Base-by-base conservation (phyloP, 768 basidiomycete genomes). In the Pholiota molesta region DNA sequence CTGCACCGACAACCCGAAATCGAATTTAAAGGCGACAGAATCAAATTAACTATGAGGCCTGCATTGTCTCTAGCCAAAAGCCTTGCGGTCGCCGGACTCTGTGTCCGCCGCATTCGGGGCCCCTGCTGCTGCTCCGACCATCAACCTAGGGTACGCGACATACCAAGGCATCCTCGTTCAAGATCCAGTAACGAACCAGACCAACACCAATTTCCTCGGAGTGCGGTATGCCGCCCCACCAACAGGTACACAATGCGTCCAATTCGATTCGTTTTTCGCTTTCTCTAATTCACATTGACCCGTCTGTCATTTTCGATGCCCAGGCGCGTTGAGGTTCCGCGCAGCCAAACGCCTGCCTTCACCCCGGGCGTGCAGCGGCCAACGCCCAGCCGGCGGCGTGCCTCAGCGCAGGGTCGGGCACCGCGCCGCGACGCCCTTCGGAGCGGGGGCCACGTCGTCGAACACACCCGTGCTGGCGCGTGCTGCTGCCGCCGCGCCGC, bases 221-320 rank as follows among this genome's bases (percentile, higher is more conserved):
- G 75, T 84, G 47, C 76, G 83, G 8, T 86, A 81, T 69, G 84
- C 85, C 11, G 81, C 81, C 17, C 72, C 82, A 28, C 83, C 84
- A 2, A 62, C 76, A 31, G 83, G 83, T 80, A 26, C 26, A 75
- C 60, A 35, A 11, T 28, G 53, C 29, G 9, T 10, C 7, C 26
- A 26, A 47, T 26, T 2, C 26, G 6, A 1, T 17, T 31, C 13
- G 9, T 37, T 37, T 11, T 37, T 37, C 35, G 13, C 8, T 9
- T 37, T 13, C 14, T 26, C 29, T n/a, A 33, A 31, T 8, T n/a
- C 37, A 21, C 8, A 2, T 26, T 56, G n/a, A 26, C 13, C 16
- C 26, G 31, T 29, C 52, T 5, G 26, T 29, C 29, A 42, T 60
- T 11, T 29, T 37, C 23, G 77, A 79, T 74, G 19, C 62, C 62